Percentiles rank a stretch among this genome's conserved stretches.
Evolutionary conservation across 805 yeast species (phyloP).

Genomic region (Kodamaea lidongshanica): DNA sequence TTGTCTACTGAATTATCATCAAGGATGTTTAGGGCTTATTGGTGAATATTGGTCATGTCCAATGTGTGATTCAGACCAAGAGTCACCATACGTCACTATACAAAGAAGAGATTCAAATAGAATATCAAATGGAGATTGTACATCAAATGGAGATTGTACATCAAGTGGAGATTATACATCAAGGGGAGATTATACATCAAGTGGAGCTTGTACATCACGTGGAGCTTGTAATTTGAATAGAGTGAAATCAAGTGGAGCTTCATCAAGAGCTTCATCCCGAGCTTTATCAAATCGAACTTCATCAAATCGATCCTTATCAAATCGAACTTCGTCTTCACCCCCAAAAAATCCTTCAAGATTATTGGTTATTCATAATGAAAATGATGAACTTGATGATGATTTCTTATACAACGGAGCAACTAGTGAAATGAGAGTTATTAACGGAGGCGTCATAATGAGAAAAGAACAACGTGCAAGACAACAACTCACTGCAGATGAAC

Average conservation of each 20-base stretch:
- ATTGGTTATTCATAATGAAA: slow-evolving; percentile 22
- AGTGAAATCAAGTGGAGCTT: too few species aligned
- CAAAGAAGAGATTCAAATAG: slow-evolving; percentile 11
- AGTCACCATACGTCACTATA: slow-evolving; percentile 11
- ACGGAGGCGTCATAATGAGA: slow-evolving; percentile 35
- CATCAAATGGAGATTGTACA: too few species aligned
- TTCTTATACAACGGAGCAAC: slow-evolving; percentile 16
- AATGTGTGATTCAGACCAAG: slow-evolving; percentile 43
- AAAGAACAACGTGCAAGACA: slow-evolving; percentile 26
- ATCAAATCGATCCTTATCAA: too few species aligned
- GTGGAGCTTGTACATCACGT: too few species aligned
- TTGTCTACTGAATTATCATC: slow-evolving; percentile 5
- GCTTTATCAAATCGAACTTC: too few species aligned
- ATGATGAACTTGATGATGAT: slow-evolving; percentile 26
- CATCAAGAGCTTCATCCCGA: too few species aligned
- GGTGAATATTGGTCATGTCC: slow-evolving; percentile 42
- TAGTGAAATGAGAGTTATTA: slow-evolving; percentile 15
- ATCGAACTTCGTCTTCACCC: background rate
- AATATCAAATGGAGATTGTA: background rate
- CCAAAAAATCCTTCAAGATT: background rate
- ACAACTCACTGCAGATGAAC: slow-evolving; percentile 29
- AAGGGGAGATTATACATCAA: too few species aligned
- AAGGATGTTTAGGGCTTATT: slow-evolving; percentile 2
- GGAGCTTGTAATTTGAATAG: too few species aligned
- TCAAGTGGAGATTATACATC: too few species aligned